phyloP scores from a whole-genome alignment of 1,139 yeast genomes.

The Suhomyces choctaworum region DNA sequence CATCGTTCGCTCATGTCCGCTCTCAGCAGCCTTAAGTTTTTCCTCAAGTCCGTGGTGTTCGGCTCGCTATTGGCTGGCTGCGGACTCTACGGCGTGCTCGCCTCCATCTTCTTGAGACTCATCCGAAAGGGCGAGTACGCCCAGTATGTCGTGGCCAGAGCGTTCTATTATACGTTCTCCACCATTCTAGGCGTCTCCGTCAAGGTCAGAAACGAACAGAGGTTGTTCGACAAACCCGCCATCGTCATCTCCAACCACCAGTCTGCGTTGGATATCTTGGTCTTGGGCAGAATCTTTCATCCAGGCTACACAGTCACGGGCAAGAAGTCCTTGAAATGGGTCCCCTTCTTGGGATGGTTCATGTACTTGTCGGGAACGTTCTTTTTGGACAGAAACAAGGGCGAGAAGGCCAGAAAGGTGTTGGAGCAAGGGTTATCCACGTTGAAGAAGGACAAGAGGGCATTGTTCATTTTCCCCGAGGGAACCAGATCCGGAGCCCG shows the following conservation, averaged over 20 bases:
- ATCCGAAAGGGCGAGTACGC: constrained; percentile 77
- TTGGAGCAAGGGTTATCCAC: constrained; percentile 66
- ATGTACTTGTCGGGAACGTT: constrained; percentile 87
- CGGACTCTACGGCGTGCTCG: constrained; percentile 74
- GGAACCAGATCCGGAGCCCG: constrained; percentile 87
- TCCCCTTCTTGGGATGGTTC: constrained; percentile 98
- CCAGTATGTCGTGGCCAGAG: constrained; percentile 89
- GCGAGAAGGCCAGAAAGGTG: constrained; percentile 72
- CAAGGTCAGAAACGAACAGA: constrained; percentile 56
- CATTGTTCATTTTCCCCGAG: constrained; percentile 86
- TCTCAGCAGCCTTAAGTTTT: constrained; percentile 42
- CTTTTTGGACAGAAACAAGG: constrained; percentile 82
- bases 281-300: constrained; percentile 83
- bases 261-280: constrained; percentile 76
- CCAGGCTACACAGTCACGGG: constrained; percentile 91
- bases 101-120: constrained; percentile 66
- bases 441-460: constrained; percentile 62
- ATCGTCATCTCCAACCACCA: constrained; percentile 90
- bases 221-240: constrained; percentile 69
- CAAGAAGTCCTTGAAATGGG: constrained; percentile 74
- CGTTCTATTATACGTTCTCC: constrained; percentile 65
- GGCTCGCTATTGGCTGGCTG: constrained; percentile 55
- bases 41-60: constrained; percentile 54
- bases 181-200: constrained; percentile 67
- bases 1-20: constrained; percentile 7